Evolutionary conservation across 78 protist species (phyloP).

Genomic region (Dictyostelium capitatum): DNA sequence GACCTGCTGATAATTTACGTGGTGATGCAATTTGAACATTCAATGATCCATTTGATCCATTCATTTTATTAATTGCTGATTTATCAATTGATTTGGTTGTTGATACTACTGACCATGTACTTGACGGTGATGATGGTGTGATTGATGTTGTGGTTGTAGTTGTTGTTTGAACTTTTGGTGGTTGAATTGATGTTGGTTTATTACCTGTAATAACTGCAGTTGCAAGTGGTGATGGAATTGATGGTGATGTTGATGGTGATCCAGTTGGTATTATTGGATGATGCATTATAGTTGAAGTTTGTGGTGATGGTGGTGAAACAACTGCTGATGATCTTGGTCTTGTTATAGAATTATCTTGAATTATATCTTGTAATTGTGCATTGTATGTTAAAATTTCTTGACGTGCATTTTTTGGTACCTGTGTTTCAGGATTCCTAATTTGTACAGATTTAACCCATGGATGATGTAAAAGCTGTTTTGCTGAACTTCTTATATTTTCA

Average conservation of each 20-base stretch:
- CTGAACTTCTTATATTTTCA: slow-evolving; percentile 87
- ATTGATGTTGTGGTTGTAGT: slow-evolving; percentile 8
- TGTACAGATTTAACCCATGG: slow-evolving; percentile 85
- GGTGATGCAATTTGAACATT: slow-evolving; percentile 18
- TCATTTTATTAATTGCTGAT: not conserved
- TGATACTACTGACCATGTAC: slow-evolving; percentile 20
- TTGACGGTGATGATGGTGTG: not conserved
- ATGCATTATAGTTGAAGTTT: not conserved
- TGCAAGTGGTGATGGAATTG: not conserved
- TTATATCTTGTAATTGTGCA: slow-evolving; percentile 62
- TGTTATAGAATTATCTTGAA: not conserved
- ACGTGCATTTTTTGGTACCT: slow-evolving; percentile 54
- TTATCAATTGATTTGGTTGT: slow-evolving; percentile 18
- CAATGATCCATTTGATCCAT: not conserved
- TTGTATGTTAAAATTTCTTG: slow-evolving; percentile 52
- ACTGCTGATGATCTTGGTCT: slow-evolving; percentile 48
- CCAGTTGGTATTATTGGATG: no score
- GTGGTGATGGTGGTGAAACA: not conserved
- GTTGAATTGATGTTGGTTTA: not conserved
- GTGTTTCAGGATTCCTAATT: not conserved
- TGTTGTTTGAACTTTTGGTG: not conserved
- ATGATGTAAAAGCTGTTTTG: slow-evolving; percentile 91
- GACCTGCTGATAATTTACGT: slow-evolving; percentile 17
- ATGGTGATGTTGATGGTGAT: not conserved
- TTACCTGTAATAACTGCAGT: not conserved